A percentile compares a stretch with the other conserved stretches of the same genome.
Evolutionary conservation across 257 asterid species (phyloP).

Genomic region (Nicotiana sylvestris): DNA sequence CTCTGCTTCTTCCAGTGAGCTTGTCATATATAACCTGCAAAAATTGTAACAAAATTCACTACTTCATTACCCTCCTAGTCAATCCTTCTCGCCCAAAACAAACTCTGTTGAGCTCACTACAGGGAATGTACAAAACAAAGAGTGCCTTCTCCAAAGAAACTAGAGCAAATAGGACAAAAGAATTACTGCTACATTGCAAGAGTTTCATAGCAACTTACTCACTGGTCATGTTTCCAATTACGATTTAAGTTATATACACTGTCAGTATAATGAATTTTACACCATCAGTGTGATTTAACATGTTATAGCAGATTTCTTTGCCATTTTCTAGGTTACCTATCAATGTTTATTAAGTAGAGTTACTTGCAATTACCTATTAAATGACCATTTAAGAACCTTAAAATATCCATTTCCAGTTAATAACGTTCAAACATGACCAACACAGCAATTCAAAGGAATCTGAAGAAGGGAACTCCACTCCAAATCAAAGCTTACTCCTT

Average conservation of each 20-base stretch:
- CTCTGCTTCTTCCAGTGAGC: slow-evolving; percentile 77
- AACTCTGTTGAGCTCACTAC: not conserved
- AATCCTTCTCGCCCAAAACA: not conserved
- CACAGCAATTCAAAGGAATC: not conserved
- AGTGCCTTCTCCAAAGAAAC: not conserved
- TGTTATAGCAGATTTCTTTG: too few species aligned
- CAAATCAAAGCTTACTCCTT: not conserved
- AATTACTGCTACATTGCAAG: not conserved
- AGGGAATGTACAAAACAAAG: not conserved
- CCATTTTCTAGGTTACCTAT: too few species aligned
- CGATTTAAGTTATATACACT: not conserved
- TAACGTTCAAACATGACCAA: not conserved
- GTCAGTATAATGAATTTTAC: too few species aligned
- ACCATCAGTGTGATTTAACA: too few species aligned
- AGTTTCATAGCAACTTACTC: not conserved
- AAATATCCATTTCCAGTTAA: not conserved
- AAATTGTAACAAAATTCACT: not conserved
- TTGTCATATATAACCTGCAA: slow-evolving; percentile 91
- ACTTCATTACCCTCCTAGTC: not conserved
- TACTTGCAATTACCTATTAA: too few species aligned
- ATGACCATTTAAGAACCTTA: not conserved
- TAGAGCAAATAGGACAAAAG: not conserved
- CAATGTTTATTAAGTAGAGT: too few species aligned
- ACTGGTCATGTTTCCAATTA: not conserved
- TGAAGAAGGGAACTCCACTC: not conserved